Percentiles rank a stretch among this genome's conserved stretches.
These are phyloP conservation scores for Gremmenia infestans DNA, from an alignment of 2,329 filamentous ascomycete genomes.

Conservation along the genomic window DNA sequence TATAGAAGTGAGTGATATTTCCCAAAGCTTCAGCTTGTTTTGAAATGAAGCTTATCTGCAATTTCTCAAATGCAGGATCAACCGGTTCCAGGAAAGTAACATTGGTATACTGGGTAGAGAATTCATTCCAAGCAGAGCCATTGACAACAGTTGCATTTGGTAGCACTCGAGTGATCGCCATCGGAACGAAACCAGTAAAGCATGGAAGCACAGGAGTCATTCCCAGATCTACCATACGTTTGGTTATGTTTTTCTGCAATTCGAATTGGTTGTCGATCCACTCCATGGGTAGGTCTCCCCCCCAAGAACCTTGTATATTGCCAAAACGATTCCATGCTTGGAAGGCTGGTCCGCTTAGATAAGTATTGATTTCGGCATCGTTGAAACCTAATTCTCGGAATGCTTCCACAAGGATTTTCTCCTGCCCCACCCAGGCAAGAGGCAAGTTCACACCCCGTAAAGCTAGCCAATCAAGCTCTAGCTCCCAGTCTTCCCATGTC, in stretches of 20 bases:
- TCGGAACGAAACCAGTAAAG: slow-evolving; percentile 47
- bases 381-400: slow-evolving; percentile 42
- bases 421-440: slow-evolving; percentile 47
- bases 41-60: slow-evolving; percentile 42
- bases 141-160: slow-evolving; percentile 41
- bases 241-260: slow-evolving; percentile 44
- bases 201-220: slow-evolving; percentile 48
- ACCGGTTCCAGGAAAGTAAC: slow-evolving; percentile 44
- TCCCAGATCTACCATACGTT: slow-evolving; percentile 46
- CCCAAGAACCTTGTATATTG: slow-evolving; percentile 48
- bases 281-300: slow-evolving; percentile 36
- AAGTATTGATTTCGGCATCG: slow-evolving; percentile 39
- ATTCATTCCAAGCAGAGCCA: slow-evolving; percentile 40
- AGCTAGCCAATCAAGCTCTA: slow-evolving; percentile 48
- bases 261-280: slow-evolving; percentile 46
- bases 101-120: slow-evolving; percentile 38
- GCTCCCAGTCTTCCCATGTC: slow-evolving; percentile 50
- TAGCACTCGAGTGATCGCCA: slow-evolving; percentile 35
- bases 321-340: slow-evolving; percentile 51
- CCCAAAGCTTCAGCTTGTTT: slow-evolving; percentile 44
- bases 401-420: slow-evolving; percentile 45
- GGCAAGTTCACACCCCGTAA: slow-evolving; percentile 47
- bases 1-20: slow-evolving; percentile 44
- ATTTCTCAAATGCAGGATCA: slow-evolving; percentile 38
- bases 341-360: slow-evolving; percentile 47